These are phyloP conservation scores for Scedosporium apiospermum DNA, from an alignment of 2,329 filamentous ascomycete species.

Conservation along the genomic window DNA sequence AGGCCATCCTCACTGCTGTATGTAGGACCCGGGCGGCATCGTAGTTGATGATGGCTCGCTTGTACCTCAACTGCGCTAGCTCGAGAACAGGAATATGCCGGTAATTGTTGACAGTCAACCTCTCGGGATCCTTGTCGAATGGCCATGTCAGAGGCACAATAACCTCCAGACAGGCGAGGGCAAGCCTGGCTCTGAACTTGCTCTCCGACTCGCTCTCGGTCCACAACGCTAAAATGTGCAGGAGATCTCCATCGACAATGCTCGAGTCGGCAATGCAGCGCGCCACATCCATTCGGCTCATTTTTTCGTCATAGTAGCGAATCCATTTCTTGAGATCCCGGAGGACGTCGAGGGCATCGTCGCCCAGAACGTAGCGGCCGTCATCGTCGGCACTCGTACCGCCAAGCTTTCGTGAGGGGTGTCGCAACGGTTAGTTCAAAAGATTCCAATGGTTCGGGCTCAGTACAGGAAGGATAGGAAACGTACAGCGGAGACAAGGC, in stretches of 20 bases:
- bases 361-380: slow-evolving; percentile 78
- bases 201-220: slow-evolving; percentile 62
- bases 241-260: slow-evolving; percentile 77
- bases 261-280: slow-evolving; percentile 88
- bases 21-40: slow-evolving; percentile 69
- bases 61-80: slow-evolving; percentile 81
- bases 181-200: slow-evolving; percentile 67
- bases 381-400: slow-evolving; percentile 72
- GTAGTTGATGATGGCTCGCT: slow-evolving; percentile 77
- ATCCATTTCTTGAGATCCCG: slow-evolving; percentile 95
- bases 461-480: neutral
- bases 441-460: neutral
- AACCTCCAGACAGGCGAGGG: slow-evolving; percentile 79
- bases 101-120: slow-evolving; percentile 88
- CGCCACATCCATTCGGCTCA: slow-evolving; percentile 89
- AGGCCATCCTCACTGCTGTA: slow-evolving; percentile 67
- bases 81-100: slow-evolving; percentile 84
- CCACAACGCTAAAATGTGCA: slow-evolving; percentile 83
- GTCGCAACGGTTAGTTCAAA: slow-evolving; percentile 7
- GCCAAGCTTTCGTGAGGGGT: slow-evolving; percentile 56
- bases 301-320: slow-evolving; percentile 86
- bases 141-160: slow-evolving; percentile 94
- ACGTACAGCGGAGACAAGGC: slow-evolving; percentile 83
- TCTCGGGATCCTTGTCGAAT: slow-evolving; percentile 65
- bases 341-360: slow-evolving; percentile 84